phyloP scores from a whole-genome alignment of 1,139 yeast genomes.

The Pichia sp. region DNA sequence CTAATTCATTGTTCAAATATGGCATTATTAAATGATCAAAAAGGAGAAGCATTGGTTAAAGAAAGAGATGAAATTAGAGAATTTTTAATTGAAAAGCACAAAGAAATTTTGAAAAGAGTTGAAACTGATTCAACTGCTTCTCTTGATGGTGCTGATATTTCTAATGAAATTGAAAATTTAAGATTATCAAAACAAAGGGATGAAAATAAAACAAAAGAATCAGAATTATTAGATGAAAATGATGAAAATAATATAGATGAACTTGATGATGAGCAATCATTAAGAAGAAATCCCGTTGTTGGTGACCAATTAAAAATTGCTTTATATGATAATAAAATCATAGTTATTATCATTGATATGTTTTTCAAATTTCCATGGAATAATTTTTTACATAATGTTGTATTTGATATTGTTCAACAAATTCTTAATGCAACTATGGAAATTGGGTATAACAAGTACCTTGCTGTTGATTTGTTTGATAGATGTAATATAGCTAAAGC shows the following conservation, averaged over 20 bases:
- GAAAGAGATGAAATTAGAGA: slow-evolving; percentile 70
- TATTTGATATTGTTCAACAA: slow-evolving; percentile 95
- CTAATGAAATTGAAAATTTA: slow-evolving; percentile 28
- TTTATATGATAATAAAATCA: slow-evolving; percentile 72
- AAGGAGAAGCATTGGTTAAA: slow-evolving; percentile 70
- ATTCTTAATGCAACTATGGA: slow-evolving; percentile 94
- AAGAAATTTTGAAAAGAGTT: slow-evolving; percentile 26
- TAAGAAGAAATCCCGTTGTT: slow-evolving; percentile 70
- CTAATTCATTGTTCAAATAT: slow-evolving; percentile 92
- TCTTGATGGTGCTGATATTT: slow-evolving; percentile 28
- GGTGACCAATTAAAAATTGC: slow-evolving; percentile 89
- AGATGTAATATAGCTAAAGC: slow-evolving; percentile 71
- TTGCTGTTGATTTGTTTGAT: slow-evolving; percentile 81
- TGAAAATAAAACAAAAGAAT: too few species aligned
- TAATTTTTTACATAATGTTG: slow-evolving; percentile 93
- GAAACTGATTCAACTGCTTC: slow-evolving; percentile 22
- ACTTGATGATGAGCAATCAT: slow-evolving; percentile 54
- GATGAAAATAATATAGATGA: slow-evolving; percentile 19
- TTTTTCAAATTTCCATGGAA: slow-evolving; percentile 97
- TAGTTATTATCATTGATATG: slow-evolving; percentile 71
- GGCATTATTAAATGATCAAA: slow-evolving; percentile 83
- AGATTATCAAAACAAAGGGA: slow-evolving; percentile 19
- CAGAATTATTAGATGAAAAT: neutral
- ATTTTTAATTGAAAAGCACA: slow-evolving; percentile 36
- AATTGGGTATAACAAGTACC: slow-evolving; percentile 78